Evolutionary conservation across 345 rosid species (phyloP).

Genomic region (Iberis pinnata): DNA sequence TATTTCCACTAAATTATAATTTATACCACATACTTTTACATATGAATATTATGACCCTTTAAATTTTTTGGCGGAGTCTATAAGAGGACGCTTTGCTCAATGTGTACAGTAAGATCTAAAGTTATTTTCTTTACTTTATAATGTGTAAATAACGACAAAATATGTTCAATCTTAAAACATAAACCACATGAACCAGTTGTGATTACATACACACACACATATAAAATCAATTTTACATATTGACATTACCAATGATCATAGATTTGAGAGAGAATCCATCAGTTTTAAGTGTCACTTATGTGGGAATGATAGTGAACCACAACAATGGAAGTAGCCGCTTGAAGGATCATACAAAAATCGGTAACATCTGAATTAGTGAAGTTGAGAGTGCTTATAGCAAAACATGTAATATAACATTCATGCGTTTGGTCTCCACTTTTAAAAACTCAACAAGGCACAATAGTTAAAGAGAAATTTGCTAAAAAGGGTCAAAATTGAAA

Average conservation of each 20-base stretch:
- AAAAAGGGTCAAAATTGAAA: too few species aligned
- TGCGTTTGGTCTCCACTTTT: too few species aligned
- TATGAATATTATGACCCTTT: background rate
- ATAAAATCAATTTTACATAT: background rate
- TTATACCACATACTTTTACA: background rate
- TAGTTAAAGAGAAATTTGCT: too few species aligned
- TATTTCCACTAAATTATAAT: background rate
- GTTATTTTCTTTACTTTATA: background rate
- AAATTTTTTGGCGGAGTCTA: background rate
- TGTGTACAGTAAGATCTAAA: background rate
- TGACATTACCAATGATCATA: slow-evolving; percentile 13
- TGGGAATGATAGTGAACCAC: slow-evolving; percentile 66
- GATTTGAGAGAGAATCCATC: background rate
- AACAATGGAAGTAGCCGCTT: slow-evolving; percentile 66
- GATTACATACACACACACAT: background rate
- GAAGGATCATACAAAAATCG: slow-evolving; percentile 44
- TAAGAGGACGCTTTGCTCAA: background rate
- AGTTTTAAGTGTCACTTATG: slow-evolving; percentile 10
- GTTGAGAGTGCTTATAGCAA: too few species aligned
- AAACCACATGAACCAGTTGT: background rate
- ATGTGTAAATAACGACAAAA: background rate
- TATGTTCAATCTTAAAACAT: background rate
- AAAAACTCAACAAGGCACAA: too few species aligned
- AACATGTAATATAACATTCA: too few species aligned
- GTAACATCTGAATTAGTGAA: too few species aligned